phyloP scores from a whole-genome alignment of 352 stramenopile species.

The Globisporangium cylindrosporum region DNA sequence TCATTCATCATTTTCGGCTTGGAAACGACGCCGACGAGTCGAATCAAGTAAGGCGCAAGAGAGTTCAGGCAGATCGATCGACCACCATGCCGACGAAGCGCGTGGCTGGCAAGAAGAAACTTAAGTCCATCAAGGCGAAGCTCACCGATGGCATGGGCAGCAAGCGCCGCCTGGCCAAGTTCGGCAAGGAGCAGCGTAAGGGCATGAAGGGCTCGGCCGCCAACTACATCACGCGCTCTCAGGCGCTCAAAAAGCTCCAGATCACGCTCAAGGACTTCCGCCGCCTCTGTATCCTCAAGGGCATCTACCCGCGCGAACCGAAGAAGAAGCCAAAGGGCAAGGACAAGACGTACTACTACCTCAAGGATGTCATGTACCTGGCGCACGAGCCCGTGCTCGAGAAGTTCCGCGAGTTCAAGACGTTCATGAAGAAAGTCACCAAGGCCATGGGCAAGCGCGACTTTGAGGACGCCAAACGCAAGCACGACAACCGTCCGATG shows the following conservation, averaged over 20 bases:
- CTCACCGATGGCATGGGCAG: constrained; percentile 80
- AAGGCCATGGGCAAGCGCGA: constrained; percentile 86
- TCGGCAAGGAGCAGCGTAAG: constrained; percentile 86
- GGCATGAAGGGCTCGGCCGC: constrained; percentile 77
- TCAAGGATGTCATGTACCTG: constrained; percentile 98
- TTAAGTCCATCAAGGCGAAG: constrained; percentile 90
- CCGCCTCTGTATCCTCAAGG: constrained; percentile 99
- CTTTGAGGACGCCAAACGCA: constrained; percentile 73
- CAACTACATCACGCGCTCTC: constrained; percentile 95
- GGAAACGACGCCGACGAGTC: constrained; percentile 13
- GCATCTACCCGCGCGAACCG: constrained; percentile 98
- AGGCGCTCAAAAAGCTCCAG: constrained; percentile 94
- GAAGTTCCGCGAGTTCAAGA: constrained; percentile 98
- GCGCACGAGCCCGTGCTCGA: constrained; percentile 97
- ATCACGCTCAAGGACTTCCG: constrained; percentile 99
- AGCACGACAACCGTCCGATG: constrained; percentile 85
- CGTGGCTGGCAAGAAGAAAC: constrained; percentile 89
- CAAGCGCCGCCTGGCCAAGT: constrained; percentile 77
- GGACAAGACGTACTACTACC: constrained; percentile 99
- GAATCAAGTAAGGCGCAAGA: neutral
- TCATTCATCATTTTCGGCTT: constrained; percentile 17
- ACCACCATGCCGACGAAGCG: constrained; percentile 79
- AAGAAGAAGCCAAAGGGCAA: constrained; percentile 93
- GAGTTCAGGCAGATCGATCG: neutral
- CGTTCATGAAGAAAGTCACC: constrained; percentile 98